A percentile compares a stretch with the other conserved stretches of the same genome.
These are phyloP conservation scores for Eucalyptus cloeziana DNA, from an alignment of 345 rosid genomes.

Conservation along the genomic window DNA sequence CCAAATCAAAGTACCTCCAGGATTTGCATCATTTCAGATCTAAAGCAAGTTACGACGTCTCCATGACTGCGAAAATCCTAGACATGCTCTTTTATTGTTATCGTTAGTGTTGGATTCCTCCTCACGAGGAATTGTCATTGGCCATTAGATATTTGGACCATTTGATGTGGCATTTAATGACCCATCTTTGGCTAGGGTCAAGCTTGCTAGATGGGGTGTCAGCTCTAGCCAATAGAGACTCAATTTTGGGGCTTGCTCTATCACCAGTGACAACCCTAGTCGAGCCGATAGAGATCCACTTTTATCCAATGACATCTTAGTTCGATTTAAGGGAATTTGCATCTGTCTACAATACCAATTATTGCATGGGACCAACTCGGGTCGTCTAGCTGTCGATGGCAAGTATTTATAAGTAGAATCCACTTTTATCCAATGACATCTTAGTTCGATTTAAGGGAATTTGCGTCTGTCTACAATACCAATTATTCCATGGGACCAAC, in stretches of 20 bases:
- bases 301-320: background rate
- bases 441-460: background rate
- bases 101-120: background rate
- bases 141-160: background rate
- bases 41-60: background rate
- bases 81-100: background rate
- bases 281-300: rapidly evolving
- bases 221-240: background rate
- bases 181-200: background rate
- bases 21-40: background rate
- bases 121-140: rapidly evolving
- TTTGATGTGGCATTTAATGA: background rate
- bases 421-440: rapidly evolving
- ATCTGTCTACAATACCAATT: rapidly evolving
- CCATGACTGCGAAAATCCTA: background rate
- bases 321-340: background rate
- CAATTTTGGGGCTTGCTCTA: background rate
- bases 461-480: rapidly evolving
- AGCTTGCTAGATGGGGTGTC: background rate
- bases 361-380: background rate
- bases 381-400: background rate
- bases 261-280: rapidly evolving
- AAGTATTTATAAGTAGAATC: too few species aligned
- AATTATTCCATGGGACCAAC: background rate
- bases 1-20: background rate